These are phyloP conservation scores for Zopfochytrium polystomum DNA, from an alignment of 371 early-diverging fungal genomes.

Conservation along the genomic window DNA sequence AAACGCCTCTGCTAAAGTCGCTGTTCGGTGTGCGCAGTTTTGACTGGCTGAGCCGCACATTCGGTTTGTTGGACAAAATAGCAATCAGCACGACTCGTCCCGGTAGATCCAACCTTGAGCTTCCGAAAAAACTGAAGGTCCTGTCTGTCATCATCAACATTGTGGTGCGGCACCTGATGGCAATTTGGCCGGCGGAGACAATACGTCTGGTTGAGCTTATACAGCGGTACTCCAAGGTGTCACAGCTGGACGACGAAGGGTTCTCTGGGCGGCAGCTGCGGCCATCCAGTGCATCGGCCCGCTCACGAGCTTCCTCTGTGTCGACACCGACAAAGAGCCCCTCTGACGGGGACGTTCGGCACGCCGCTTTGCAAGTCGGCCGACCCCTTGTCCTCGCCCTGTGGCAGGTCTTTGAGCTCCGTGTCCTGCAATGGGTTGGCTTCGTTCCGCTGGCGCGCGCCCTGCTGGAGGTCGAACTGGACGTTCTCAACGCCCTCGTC, in stretches of 20 bases:
- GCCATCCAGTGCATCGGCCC: background rate
- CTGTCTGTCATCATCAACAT: constrained; percentile 48
- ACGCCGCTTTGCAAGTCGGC: constrained; percentile 39
- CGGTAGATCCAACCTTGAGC: constrained; percentile 31
- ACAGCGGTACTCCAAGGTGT: constrained; percentile 8
- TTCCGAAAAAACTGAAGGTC: constrained; percentile 44
- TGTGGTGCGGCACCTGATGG: constrained; percentile 37
- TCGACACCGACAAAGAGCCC: background rate
- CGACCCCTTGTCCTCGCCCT: constrained; percentile 49
- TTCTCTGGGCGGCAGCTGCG: no score
- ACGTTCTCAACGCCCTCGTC: constrained; percentile 36
- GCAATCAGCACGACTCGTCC: constrained; percentile 27
- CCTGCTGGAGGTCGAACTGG: constrained; percentile 45
- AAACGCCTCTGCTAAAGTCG: constrained; percentile 16
- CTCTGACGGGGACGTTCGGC: no score
- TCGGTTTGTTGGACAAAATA: constrained; percentile 37
- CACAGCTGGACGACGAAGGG: constrained; percentile 12
- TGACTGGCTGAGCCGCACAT: constrained; percentile 42
- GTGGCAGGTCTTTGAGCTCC: constrained; percentile 56
- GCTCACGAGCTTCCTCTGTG: background rate
- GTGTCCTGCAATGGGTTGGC: constrained; percentile 51
- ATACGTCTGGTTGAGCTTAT: constrained; percentile 34
- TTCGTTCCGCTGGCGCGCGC: constrained; percentile 30
- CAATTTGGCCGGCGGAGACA: constrained; percentile 38
- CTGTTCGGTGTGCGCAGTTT: constrained; percentile 47